Conservation (phyloP, 495 filamentous ascomycete species). For the Apiosordaria backusii region DNA sequence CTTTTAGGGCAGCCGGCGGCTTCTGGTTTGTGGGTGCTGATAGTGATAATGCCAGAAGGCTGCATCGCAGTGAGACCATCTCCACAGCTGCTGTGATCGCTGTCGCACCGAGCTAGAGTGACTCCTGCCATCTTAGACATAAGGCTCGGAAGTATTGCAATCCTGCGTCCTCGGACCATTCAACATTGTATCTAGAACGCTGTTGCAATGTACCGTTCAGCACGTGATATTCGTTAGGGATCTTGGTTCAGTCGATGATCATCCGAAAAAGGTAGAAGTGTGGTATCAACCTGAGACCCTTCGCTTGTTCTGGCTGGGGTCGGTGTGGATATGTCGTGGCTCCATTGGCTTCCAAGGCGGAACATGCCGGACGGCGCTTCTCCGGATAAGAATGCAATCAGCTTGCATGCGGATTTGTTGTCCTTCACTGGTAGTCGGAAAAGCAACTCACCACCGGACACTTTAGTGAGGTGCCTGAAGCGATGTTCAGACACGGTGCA, state of each 20-base stretch:
- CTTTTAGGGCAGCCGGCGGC: no score
- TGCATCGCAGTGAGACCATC: conserved; percentile 10
- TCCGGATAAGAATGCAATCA: neutral
- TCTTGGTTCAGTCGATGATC: neutral
- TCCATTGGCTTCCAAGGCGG: no score
- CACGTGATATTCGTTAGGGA: neutral
- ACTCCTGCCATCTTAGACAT: conserved; percentile 7
- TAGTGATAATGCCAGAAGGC: neutral
- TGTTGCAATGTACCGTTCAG: neutral
- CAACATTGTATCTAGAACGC: no score
- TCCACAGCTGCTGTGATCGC: conserved; percentile 13
- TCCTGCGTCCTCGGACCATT: no score
- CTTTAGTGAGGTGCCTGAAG: no score
- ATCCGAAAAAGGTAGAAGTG: no score
- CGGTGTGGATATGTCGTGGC: neutral
- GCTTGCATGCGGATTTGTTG: neutral
- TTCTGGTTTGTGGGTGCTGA: neutral
- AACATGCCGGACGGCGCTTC: neutral
- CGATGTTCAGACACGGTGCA: no score
- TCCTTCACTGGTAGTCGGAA: neutral
- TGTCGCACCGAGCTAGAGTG: conserved; percentile 3
- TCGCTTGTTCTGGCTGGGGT: neutral
- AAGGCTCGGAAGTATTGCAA: conserved; percentile 2
- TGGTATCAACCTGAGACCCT: neutral
- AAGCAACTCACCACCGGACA: neutral